Evolutionary conservation across 2,329 filamentous ascomycete species (phyloP).

Genomic region (Exophiala mesophila): DNA sequence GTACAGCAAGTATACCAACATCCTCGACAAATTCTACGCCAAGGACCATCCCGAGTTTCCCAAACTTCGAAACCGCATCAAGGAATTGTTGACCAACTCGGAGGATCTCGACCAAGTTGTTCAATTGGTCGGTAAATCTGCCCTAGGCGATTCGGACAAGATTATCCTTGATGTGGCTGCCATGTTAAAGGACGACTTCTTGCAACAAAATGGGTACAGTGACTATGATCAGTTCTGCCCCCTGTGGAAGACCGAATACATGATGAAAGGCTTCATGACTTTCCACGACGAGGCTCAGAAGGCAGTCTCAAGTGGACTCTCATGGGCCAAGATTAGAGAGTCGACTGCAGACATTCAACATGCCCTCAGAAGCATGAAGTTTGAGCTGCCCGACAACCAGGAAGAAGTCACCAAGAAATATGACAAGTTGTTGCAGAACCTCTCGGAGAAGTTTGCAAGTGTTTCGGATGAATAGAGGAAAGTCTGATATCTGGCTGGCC

Average conservation of each 20-base stretch:
- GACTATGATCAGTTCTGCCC: slow-evolving; percentile 99
- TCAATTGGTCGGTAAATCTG: slow-evolving; percentile 95
- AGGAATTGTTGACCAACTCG: slow-evolving; percentile 86
- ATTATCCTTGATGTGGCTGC: slow-evolving; percentile 91
- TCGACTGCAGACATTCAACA: slow-evolving; percentile 81
- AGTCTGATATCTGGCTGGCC: slow-evolving; percentile 22
- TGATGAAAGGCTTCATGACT: slow-evolving; percentile 99
- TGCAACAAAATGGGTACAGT: slow-evolving; percentile 98
- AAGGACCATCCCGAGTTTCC: slow-evolving; percentile 94
- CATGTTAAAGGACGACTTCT: slow-evolving; percentile 94
- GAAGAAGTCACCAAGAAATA: slow-evolving; percentile 84
- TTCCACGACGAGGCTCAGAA: slow-evolving; percentile 98
- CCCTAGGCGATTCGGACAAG: slow-evolving; percentile 93
- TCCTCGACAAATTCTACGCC: slow-evolving; percentile 90
- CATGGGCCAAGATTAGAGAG: slow-evolving; percentile 89
- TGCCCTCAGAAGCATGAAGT: slow-evolving; percentile 88
- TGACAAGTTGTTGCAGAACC: slow-evolving; percentile 80
- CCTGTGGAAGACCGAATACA: slow-evolving; percentile 99
- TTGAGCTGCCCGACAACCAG: slow-evolving; percentile 84
- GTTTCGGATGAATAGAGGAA: slow-evolving; percentile 80
- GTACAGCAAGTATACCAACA: slow-evolving; percentile 92
- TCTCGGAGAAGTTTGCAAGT: slow-evolving; percentile 96
- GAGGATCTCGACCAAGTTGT: slow-evolving; percentile 98
- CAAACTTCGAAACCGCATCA: slow-evolving; percentile 84
- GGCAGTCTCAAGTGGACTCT: slow-evolving; percentile 83